phyloP scores from a whole-genome alignment of 116 monocot species.

The Posidonia oceanica region DNA sequence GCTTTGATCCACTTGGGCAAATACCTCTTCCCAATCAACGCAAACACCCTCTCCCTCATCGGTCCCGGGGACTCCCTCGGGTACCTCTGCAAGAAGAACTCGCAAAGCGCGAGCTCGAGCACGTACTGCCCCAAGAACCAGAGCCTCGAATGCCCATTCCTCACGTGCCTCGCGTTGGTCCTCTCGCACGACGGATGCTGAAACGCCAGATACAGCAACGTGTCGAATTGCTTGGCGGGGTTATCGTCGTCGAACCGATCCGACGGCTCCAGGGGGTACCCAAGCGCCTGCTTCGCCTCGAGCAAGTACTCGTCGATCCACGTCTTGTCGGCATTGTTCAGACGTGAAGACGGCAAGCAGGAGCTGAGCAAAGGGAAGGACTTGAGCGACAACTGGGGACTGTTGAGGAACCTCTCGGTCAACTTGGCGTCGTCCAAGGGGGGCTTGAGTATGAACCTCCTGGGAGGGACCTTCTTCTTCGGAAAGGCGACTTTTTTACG shows the following conservation, averaged over 20 bases:
- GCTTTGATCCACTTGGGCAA: conserved; percentile 84
- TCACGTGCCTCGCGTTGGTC: conserved; percentile 60
- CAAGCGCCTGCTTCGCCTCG: conserved; percentile 94
- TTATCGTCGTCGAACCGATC: conserved; percentile 45
- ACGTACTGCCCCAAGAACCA: conserved; percentile 81
- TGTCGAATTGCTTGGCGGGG: conserved; percentile 84
- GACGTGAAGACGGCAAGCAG: conserved; percentile 61
- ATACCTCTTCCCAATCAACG: conserved; percentile 67
- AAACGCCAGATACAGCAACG: conserved; percentile 72
- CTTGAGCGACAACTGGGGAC: conserved; percentile 87
- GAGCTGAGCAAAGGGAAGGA: conserved; percentile 77
- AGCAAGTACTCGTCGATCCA: conserved; percentile 97
- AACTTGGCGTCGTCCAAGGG: conserved; percentile 78
- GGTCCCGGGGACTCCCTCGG: conserved; percentile 86
- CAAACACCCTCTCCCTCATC: conserved; percentile 82
- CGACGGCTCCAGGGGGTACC: conserved; percentile 71
- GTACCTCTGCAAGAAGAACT: conserved; percentile 87
- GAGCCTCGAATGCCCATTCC: conserved; percentile 85
- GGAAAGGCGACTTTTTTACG: conserved; percentile 58
- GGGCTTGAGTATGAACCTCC: conserved; percentile 84
- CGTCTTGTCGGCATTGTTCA: conserved; percentile 64
- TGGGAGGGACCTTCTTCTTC: conserved; percentile 66
- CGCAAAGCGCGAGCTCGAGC: conserved; percentile 67
- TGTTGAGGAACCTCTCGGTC: conserved; percentile 60
- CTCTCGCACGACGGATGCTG: conserved; percentile 70